Percentiles rank a stretch among this genome's conserved stretches.
Conservation (phyloP, 1,284 basidiomycete genomes). For the Cryptococcus sp. region DNA sequence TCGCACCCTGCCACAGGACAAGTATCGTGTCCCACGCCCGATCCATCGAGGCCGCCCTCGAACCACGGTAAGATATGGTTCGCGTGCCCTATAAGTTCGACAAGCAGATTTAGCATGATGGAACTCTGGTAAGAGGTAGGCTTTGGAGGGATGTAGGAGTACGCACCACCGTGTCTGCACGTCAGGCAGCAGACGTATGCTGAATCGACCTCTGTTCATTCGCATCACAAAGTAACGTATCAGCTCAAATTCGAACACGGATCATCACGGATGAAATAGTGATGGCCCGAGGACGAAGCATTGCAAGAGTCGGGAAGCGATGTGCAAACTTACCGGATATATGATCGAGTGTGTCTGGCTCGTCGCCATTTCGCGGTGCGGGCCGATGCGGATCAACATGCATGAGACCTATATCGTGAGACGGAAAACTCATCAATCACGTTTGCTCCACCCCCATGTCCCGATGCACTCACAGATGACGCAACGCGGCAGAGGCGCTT, state of each 20-base stretch:
- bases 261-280: neutral
- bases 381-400: slow-evolving; percentile 36
- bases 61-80: slow-evolving; percentile 50
- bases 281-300: neutral
- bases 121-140: neutral
- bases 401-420: slow-evolving; percentile 24
- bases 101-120: neutral
- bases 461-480: slow-evolving; percentile 39
- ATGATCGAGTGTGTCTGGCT: slow-evolving; percentile 8
- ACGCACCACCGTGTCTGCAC: slow-evolving; percentile 51
- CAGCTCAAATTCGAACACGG: neutral
- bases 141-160: neutral
- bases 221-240: no score
- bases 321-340: slow-evolving; percentile 12
- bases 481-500: slow-evolving; percentile 46
- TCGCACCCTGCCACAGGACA: slow-evolving; percentile 51
- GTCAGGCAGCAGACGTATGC: slow-evolving; percentile 52
- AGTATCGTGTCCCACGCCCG: slow-evolving; percentile 36
- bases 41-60: slow-evolving; percentile 45
- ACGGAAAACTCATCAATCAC: neutral
- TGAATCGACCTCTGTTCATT: slow-evolving; percentile 17
- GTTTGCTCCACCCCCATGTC: neutral
- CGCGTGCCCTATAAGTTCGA: slow-evolving; percentile 41
- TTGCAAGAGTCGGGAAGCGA: neutral
- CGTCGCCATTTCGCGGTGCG: slow-evolving; percentile 18